These are phyloP conservation scores for Aspergillus bridgeri DNA, from an alignment of 495 filamentous ascomycete genomes.

Conservation along the genomic window DNA sequence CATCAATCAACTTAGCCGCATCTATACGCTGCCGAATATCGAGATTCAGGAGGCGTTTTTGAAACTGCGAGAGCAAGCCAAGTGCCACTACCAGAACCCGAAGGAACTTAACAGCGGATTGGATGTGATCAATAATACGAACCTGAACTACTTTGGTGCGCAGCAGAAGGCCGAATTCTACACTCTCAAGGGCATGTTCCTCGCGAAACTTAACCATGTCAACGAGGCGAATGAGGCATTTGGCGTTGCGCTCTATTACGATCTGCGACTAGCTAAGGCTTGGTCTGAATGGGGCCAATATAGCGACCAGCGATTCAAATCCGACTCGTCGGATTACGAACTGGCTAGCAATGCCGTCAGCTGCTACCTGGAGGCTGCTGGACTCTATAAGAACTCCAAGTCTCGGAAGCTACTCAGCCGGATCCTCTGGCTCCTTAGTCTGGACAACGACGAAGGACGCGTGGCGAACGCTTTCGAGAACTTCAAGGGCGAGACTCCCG, in stretches of 20 bases:
- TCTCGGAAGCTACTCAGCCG: conserved; percentile 93
- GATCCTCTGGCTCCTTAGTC: conserved; percentile 91
- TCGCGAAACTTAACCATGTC: conserved; percentile 84
- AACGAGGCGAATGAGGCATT: conserved; percentile 91
- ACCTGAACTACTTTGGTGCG: conserved; percentile 93
- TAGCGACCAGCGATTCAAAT: conserved; percentile 92
- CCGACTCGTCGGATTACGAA: conserved; percentile 71
- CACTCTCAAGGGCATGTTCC: conserved; percentile 98
- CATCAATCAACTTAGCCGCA: conserved; percentile 92
- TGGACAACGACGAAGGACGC: conserved; percentile 81
- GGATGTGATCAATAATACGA: conserved; percentile 99
- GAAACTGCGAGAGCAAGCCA: conserved; percentile 94
- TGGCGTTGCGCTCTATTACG: conserved; percentile 89
- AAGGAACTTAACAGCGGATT: conserved; percentile 86
- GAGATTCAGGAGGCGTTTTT: conserved; percentile 99
- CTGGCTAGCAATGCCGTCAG: conserved; percentile 87
- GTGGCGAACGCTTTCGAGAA: conserved; percentile 82
- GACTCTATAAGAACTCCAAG: conserved; percentile 93
- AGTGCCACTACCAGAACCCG: conserved; percentile 95
- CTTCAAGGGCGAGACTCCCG: conserved; percentile 91
- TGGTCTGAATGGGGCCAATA: conserved; percentile 99
- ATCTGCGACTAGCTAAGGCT: conserved; percentile 91
- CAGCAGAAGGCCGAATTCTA: conserved; percentile 99
- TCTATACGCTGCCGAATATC: conserved; percentile 98
- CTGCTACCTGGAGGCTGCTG: conserved; percentile 93